Conservation (phyloP, 345 rosid species). For the Gossypium herbaceum region DNA sequence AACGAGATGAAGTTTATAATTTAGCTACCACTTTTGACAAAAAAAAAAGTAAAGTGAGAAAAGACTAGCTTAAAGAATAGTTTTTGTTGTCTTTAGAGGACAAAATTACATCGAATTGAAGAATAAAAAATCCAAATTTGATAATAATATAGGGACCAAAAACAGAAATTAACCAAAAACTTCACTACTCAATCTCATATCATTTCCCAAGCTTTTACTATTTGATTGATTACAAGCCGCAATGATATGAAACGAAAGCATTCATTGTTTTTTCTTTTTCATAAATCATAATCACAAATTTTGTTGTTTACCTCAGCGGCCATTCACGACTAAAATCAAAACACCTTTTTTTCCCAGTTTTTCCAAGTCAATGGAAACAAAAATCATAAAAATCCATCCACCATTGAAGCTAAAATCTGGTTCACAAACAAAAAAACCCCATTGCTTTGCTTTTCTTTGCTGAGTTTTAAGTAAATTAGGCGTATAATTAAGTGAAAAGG, state of each 20-base stretch:
- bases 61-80: too few species aligned
- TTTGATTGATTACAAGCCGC: neutral
- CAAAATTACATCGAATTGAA: too few species aligned
- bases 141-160: neutral
- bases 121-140: too few species aligned
- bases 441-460: neutral
- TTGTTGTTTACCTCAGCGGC: neutral
- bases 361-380: conserved; percentile 1
- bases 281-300: neutral
- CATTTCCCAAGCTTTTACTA: neutral
- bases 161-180: neutral
- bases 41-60: too few species aligned
- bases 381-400: neutral
- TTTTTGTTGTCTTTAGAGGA: too few species aligned
- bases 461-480: neutral
- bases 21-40: too few species aligned
- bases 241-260: neutral
- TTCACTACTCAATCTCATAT: too few species aligned
- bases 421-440: neutral
- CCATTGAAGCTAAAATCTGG: neutral
- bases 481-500: neutral
- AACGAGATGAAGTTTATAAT: too few species aligned
- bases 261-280: neutral
- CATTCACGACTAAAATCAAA: neutral
- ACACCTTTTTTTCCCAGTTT: too few species aligned